These are phyloP conservation scores for Chlamydomonas eustigma DNA, from an alignment of 139 green algal species.

Conservation along the genomic window DNA sequence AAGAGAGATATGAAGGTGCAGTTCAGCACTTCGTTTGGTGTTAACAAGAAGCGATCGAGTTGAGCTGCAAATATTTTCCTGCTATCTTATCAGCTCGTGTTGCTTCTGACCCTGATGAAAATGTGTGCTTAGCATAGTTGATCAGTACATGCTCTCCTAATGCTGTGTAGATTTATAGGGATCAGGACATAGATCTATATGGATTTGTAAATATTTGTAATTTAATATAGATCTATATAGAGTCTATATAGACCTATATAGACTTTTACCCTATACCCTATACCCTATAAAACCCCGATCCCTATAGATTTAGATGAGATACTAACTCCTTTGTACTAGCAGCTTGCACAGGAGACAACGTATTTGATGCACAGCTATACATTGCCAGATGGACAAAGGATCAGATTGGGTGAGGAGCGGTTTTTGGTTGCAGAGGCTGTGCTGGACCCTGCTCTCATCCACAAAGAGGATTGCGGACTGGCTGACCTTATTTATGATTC, in stretches of 20 bases:
- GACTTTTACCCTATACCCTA: too few relatives aligned
- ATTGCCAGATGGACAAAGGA: conserved; percentile 62
- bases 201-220: neutral
- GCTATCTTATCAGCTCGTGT: neutral
- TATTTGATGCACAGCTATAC: conserved; percentile 60
- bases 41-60: neutral
- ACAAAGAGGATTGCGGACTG: conserved; percentile 63
- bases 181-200: neutral
- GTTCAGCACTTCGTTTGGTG: neutral
- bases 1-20: conserved; percentile 44
- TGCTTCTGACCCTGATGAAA: neutral
- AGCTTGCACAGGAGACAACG: conserved; percentile 77
- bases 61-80: too few relatives aligned
- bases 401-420: conserved; percentile 62
- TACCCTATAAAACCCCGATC: too few relatives aligned
- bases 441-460: conserved; percentile 61
- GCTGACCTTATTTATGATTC: conserved; percentile 65
- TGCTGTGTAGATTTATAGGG: too few relatives aligned
- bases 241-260: neutral
- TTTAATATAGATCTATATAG: neutral
- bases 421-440: conserved; percentile 72
- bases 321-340: neutral
- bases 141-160: neutral
- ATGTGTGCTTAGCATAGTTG: neutral
- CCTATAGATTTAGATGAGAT: neutral